Base-by-base conservation (phyloP, 352 stramenopile genomes). In the Halophytophthora batemanensis region DNA sequence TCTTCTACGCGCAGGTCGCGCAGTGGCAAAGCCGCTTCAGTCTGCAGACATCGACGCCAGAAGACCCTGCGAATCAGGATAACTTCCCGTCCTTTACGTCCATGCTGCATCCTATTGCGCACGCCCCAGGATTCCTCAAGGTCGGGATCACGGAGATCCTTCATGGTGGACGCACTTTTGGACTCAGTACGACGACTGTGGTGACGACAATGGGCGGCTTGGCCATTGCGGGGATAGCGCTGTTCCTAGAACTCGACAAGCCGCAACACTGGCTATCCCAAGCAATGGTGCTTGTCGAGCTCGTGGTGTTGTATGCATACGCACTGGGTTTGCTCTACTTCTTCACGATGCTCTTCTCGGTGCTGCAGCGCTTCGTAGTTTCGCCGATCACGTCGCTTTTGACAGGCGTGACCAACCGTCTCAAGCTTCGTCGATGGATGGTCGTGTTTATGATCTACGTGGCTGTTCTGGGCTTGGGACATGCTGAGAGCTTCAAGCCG, bases 21-120 rank as follows among this genome's bases (percentile, higher is more conserved):
- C 64, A 74, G 34, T 94, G 78, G 81, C 83, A 94, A 57, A 66
- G 45, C 10, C 65, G 73, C 22, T 91, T 91, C 42, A 66, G 74
- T 19, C 48, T 85, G 11, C 66, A 79, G 19, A 53, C 54, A n/a
- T 28, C 41, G 40, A 58, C 45, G 8, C 15, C 37, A 44, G 37
- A 56, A 59, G 61, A 56, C 55, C 61, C 39, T 11, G 66, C 51
- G 0, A 59, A 35, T n/a, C 54, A 62, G 36, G 64, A 72, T 8
- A 69, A 56, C 36, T 72, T 87, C 39, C 74, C 76, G 6, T 77
- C 76, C 19, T 86, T 92, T 41, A 79, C 61, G 22, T 63, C 66
- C 7, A 66, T 92, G 50, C 49, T 94, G 12, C 60, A 88, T 38
- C 83, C 81, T 6, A 15, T 50, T 10, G 62, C 50, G 0, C 81